Percentiles rank a stretch among this genome's conserved stretches.
Evolutionary conservation across 2,329 filamentous ascomycete species (phyloP).

Genomic region (Zymoseptoria ardabiliae): DNA sequence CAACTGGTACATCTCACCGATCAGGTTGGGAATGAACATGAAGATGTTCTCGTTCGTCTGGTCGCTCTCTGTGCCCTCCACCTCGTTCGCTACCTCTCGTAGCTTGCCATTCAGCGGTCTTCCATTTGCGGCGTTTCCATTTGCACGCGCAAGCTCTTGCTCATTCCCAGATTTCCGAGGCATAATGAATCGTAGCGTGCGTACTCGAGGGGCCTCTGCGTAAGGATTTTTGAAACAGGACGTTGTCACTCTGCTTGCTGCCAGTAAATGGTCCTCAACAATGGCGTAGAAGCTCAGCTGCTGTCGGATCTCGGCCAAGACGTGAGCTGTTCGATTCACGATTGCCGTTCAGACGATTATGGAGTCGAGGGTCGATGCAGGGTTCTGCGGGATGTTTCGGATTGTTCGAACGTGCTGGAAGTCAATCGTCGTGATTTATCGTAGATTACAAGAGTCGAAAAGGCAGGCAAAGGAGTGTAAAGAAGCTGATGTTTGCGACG

Average conservation of each 20-base stretch:
- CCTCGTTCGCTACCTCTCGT: constrained; percentile 5
- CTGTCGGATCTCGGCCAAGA: background rate
- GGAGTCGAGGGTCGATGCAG: background rate
- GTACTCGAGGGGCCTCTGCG: background rate
- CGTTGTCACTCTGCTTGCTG: background rate
- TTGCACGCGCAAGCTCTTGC: constrained; percentile 10
- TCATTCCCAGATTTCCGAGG: constrained; percentile 6
- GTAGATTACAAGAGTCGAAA: background rate
- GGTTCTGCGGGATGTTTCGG: background rate
- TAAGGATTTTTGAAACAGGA: background rate
- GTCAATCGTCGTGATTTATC: background rate
- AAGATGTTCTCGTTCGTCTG: constrained; percentile 46
- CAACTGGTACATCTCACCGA: constrained; percentile 33
- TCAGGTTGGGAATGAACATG: constrained; percentile 46
- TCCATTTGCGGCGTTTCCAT: constrained; percentile 7
- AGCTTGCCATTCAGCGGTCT: constrained; percentile 17
- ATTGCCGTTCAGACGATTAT: background rate
- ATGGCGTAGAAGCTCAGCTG: background rate
- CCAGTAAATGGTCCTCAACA: background rate
- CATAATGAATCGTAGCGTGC: background rate
- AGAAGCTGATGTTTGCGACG: background rate
- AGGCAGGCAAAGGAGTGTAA: background rate
- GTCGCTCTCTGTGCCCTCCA: constrained; percentile 8
- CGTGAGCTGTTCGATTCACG: background rate
- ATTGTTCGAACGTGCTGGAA: background rate